These are phyloP conservation scores for Cladosporium sp. DNA, from an alignment of 2,329 filamentous ascomycete species.

Conservation along the genomic window DNA sequence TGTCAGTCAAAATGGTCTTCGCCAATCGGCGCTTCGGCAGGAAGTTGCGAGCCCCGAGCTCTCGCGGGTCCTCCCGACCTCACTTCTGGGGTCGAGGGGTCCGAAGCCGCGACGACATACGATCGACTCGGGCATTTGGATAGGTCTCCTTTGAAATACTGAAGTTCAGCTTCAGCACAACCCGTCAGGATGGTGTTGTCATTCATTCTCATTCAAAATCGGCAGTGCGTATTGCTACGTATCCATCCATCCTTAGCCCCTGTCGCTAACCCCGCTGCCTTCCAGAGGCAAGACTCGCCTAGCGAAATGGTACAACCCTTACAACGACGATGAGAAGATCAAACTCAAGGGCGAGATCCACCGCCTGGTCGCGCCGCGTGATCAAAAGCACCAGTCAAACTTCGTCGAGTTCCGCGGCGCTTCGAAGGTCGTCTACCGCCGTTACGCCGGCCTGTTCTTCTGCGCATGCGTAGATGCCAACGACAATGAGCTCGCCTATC, in stretches of 20 bases:
- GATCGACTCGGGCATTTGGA: too few relatives aligned
- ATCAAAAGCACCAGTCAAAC: slow-evolving; percentile 99
- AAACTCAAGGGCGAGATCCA: slow-evolving; percentile 99
- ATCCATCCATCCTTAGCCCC: background rate
- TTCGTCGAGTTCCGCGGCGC: slow-evolving; percentile 91
- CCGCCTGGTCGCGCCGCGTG: slow-evolving; percentile 91
- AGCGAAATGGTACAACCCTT: slow-evolving; percentile 98
- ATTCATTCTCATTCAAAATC: slow-evolving; percentile 84
- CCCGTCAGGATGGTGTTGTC: slow-evolving; percentile 59
- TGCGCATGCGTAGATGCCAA: slow-evolving; percentile 98
- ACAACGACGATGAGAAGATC: slow-evolving; percentile 98
- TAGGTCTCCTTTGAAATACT: too few relatives aligned
- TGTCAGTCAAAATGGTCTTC: too few relatives aligned
- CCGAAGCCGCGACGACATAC: too few relatives aligned
- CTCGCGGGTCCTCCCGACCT: too few relatives aligned
- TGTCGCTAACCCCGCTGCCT: slow-evolving; percentile 13
- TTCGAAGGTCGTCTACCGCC: slow-evolving; percentile 91
- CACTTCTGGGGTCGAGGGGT: too few relatives aligned
- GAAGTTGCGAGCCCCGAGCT: too few relatives aligned
- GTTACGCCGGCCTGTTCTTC: slow-evolving; percentile 97
- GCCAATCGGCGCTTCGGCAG: too few relatives aligned
- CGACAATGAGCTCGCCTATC: slow-evolving; percentile 93
- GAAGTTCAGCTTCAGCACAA: too few relatives aligned
- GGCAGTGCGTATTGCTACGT: slow-evolving; percentile 67
- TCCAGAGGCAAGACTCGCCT: slow-evolving; percentile 91